Conservation (phyloP, 148 eudicot genomes). For the Vaccinium corymbosum region DNA sequence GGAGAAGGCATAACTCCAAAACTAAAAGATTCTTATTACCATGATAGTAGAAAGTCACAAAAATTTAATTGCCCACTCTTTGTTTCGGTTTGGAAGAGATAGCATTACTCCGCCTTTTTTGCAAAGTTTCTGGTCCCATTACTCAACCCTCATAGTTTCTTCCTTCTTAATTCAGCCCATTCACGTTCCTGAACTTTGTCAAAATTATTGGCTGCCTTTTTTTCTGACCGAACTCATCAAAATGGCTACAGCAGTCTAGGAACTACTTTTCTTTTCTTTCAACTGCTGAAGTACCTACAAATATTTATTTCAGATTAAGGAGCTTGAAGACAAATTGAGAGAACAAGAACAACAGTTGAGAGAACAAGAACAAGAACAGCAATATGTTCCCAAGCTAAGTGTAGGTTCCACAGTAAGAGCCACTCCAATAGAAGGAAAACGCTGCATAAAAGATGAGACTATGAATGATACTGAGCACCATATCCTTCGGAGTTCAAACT, state of each 20-base stretch:
- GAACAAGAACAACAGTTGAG: too few species aligned
- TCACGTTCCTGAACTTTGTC: neutral
- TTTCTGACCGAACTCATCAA: neutral
- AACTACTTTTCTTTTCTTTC: neutral
- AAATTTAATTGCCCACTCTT: neutral
- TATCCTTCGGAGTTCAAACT: slow-evolving; percentile 61
- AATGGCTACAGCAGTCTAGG: neutral
- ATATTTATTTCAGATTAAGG: slow-evolving; percentile 44
- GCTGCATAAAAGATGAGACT: slow-evolving; percentile 33
- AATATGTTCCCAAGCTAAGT: slow-evolving; percentile 22
- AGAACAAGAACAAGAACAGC: slow-evolving; percentile 40
- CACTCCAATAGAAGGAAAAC: slow-evolving; percentile 45
- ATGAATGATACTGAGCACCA: slow-evolving; percentile 42
- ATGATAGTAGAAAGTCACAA: neutral
- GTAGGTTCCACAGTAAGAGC: slow-evolving; percentile 34
- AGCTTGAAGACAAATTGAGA: slow-evolving; percentile 64
- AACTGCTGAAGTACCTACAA: neutral
- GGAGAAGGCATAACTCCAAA: neutral
- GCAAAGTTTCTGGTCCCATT: neutral
- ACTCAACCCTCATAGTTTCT: neutral
- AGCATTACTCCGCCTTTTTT: neutral
- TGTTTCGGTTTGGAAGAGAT: neutral
- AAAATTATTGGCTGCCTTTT: too few species aligned
- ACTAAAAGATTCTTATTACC: neutral
- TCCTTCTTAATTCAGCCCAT: neutral